A percentile compares a stretch with the other conserved stretches of the same genome.
These are phyloP conservation scores for Starmerella scarabaei DNA, from an alignment of 805 yeast species.

Conservation along the genomic window DNA sequence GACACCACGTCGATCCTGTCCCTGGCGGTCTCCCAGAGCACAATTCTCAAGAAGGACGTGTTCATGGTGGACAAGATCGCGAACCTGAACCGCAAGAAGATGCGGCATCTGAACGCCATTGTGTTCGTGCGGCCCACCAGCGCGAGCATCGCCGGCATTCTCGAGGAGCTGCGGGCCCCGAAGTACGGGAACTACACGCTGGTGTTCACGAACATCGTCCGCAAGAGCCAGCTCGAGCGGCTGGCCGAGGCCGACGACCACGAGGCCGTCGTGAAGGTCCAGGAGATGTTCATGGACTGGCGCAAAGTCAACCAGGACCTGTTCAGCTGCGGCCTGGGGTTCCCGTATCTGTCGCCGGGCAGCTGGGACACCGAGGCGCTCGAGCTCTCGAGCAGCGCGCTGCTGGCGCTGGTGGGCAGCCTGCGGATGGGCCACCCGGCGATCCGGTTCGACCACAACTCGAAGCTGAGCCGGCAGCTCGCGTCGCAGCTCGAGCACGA, in stretches of 20 bases:
- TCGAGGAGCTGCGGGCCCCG: conserved; percentile 62
- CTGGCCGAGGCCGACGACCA: conserved; percentile 83
- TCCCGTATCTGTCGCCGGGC: conserved; percentile 24
- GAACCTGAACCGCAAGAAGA: conserved; percentile 45
- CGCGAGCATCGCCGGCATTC: conserved; percentile 45
- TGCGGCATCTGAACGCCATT: conserved; percentile 72
- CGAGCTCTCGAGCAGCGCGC: conserved; percentile 32
- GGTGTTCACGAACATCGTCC: conserved; percentile 61
- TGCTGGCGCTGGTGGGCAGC: conserved; percentile 52
- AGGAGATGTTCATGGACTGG: conserved; percentile 79
- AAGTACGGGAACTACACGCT: conserved; percentile 67
- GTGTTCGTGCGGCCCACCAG: conserved; percentile 64
- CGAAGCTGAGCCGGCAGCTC: conserved; percentile 49
- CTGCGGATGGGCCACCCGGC: conserved; percentile 58
- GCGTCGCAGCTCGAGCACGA: conserved; percentile 55
- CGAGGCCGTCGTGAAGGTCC: conserved; percentile 62
- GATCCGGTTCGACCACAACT: conserved; percentile 62
- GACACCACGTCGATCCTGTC: conserved; percentile 74
- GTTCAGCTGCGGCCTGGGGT: conserved; percentile 33
- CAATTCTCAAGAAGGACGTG: conserved; percentile 67
- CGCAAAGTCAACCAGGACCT: conserved; percentile 58
- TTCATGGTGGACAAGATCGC: conserved; percentile 58
- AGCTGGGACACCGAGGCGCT: conserved; percentile 38
- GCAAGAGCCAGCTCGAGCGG: conserved; percentile 68
- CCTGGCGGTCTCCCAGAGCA: conserved; percentile 80